Base-by-base conservation (phyloP, 2,329 filamentous ascomycete species). In the Neonectria hederae region DNA sequence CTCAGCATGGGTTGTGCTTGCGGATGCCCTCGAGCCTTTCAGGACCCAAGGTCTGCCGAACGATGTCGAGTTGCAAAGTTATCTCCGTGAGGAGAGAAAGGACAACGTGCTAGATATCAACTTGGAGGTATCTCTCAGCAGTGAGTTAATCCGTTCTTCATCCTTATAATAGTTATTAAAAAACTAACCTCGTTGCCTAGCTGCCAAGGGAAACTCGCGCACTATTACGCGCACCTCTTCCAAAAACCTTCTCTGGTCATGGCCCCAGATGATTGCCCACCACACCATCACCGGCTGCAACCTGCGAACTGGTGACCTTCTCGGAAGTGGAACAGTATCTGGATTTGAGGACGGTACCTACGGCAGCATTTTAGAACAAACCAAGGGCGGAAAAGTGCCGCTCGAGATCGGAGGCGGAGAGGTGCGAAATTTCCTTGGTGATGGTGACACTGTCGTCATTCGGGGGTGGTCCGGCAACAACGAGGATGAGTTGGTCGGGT, bases 211-310 rank as follows among this genome's bases (percentile, higher is more conserved):
- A 3, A 72, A 74, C 55, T 77, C 70, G 32, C 76, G 74, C 4
- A 75, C 70, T 22, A 70, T 70, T 28, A 68, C 53, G 0, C 55
- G 62, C 5, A 72, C 70, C 5, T 66, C 77, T 57, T 76, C 78
- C 19, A 76, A 72, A 46, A 77, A 83, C 58, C 82, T 96, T 2
- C 83, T 95, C 1, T 96, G 89, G 84, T 94, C 92, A 0, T 96
- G 93, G 80, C 86, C 91, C 1, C 93, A 96, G 76, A 94, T 95
- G 92, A 82, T 96, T 54, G 87, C 92, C 0, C 92, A 96, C 77
- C 92, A 96, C 76, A 89, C 90, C 2, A 86, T 93, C 54, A 90
- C 89, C 0, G 92, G 92, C 2, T 96, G 92, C 76, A 89, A 90
- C 11, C 83, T 96, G 79, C 86, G 88, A 6, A 84, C 89, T 0